Evolutionary conservation across 2,329 filamentous ascomycete species (phyloP), one percentile per base, ranked within the genome.

Genomic region (Tolypocladium endophyticum): DNA sequence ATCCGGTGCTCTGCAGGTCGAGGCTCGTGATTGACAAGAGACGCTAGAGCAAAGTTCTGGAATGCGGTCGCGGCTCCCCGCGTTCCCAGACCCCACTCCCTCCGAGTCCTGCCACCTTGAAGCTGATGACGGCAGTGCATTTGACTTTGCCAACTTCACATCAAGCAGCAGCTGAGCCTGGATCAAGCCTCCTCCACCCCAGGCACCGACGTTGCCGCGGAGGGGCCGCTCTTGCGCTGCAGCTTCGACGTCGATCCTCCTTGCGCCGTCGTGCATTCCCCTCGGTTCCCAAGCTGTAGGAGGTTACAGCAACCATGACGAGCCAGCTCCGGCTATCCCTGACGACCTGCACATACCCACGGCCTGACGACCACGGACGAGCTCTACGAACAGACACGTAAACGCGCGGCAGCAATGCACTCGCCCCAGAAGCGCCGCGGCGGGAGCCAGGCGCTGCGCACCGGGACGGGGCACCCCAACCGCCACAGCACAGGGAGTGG

Each of bases 391-490:
- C 11, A 11, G 30, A 53, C 20, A 28, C 50, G 28, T 16, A 43
- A 8, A 14, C 14, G n/a, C 57, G 12, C 36, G n/a, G 25, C 18
- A 43, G 39, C 39, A 16, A 79, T 78, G 76, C 75, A 72, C 63
- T 64, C 70, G 53, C 69, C 76, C 55, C 76, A 81, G 61, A 80
- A 78, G 70, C 77, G 77, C 66, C 76, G 77, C 63, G 71, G 68
- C 59, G 68, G 68, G 59, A 61, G 63, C 62, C 67, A 67, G 61
- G 60, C 63, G 60, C 63, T 64, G 59, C 66, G 65, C 41, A 58
- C 67, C 7, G 61, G 61, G 4, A 55, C 64, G 36, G 58, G 64
- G 11, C 65, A 62, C 59, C 11, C 61, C 61, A 58, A 61, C 61
- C 58, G 64, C 61, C 55, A 64, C 61, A 36, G 58, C 60, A 41